A percentile compares a stretch with the other conserved stretches of the same genome.
Conservation (phyloP, 1,284 basidiomycete species). For the Boletus smithii region DNA sequence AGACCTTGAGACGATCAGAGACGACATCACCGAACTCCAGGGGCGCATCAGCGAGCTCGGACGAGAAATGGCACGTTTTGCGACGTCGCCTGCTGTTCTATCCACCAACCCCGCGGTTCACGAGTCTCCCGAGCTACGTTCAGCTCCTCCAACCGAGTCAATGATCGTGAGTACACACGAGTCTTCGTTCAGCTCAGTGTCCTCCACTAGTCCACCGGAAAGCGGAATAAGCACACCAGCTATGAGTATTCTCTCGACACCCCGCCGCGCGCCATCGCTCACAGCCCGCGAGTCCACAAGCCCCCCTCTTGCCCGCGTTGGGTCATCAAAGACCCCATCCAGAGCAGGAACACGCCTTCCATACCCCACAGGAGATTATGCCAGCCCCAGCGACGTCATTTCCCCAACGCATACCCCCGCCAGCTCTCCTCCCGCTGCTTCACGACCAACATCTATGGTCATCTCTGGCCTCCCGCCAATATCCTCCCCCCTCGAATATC, state of each 20-base stretch:
- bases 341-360: constrained; percentile 57
- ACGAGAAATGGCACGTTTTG: constrained; percentile 71
- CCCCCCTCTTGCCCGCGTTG: constrained; percentile 50
- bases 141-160: constrained; percentile 40
- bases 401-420: constrained; percentile 54
- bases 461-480: constrained; percentile 32
- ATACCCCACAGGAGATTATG: constrained; percentile 78
- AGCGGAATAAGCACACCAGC: constrained; percentile 18
- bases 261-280: constrained; percentile 34
- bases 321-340: constrained; percentile 22
- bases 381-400: constrained; percentile 47
- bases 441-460: constrained; percentile 28
- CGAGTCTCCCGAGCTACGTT: constrained; percentile 42
- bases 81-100: constrained; percentile 53
- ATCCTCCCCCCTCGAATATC: constrained; percentile 24
- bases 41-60: constrained; percentile 69
- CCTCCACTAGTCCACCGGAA: constrained; percentile 19
- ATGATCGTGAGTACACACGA: constrained; percentile 34
- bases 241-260: constrained; percentile 32
- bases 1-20: constrained; percentile 50
- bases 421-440: constrained; percentile 45
- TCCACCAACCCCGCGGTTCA: constrained; percentile 51
- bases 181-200: constrained; percentile 24
- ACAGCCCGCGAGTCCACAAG: constrained; percentile 60
- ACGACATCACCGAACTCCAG: constrained; percentile 67